Percentiles rank a stretch among this genome's conserved stretches.
Conservation (phyloP, 192 early-diverging fungal genomes). For the Funneliformis mosseae region DNA sequence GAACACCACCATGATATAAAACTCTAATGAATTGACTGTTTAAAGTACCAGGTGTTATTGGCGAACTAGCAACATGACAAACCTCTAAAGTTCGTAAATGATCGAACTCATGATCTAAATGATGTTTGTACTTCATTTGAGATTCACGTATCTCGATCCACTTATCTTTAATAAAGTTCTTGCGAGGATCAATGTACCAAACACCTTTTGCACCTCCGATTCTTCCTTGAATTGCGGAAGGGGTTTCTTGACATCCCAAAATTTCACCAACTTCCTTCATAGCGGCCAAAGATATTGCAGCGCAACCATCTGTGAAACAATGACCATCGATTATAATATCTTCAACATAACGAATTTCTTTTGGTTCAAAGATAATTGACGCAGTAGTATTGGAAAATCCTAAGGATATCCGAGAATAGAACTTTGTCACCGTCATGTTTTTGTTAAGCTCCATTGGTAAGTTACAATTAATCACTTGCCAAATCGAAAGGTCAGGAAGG, state of each 20-base stretch:
- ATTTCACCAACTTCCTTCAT: constrained; percentile 37
- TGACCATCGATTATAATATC: not conserved
- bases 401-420: constrained; percentile 36
- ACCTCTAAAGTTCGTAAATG: constrained; percentile 41
- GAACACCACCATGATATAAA: constrained; percentile 36
- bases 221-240: constrained; percentile 42
- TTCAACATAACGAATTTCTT: constrained; percentile 23
- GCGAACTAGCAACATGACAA: constrained; percentile 22
- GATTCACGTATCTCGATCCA: constrained; percentile 38
- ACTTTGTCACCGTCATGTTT: constrained; percentile 36
- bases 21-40: constrained; percentile 42
- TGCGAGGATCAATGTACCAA: constrained; percentile 36
- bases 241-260: constrained; percentile 26
- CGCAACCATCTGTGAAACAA: constrained; percentile 46
- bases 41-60: constrained; percentile 27
- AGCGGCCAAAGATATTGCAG: constrained; percentile 36
- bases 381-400: constrained; percentile 39
- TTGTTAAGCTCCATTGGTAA: constrained; percentile 36
- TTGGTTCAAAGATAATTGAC: constrained; percentile 34
- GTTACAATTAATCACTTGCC: constrained; percentile 39
- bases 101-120: constrained; percentile 16
- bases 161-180: constrained; percentile 12
- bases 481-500: constrained; percentile 9
- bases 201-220: constrained; percentile 44
- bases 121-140: constrained; percentile 40